Evolutionary conservation across 306 rosid genomes (phyloP).

Genomic region (Trifolium pratense): DNA sequence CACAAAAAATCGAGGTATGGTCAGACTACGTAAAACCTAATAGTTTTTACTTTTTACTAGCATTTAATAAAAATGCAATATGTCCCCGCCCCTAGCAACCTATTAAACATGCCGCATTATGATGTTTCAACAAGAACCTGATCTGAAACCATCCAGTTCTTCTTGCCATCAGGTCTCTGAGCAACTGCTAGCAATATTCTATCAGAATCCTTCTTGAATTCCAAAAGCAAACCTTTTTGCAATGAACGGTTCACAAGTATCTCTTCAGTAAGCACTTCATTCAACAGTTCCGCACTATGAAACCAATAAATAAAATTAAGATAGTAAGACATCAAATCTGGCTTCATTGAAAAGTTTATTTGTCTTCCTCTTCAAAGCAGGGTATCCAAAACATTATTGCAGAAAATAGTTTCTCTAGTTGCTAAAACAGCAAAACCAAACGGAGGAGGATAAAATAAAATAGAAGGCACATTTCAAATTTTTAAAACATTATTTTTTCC

Average conservation of each 20-base stretch:
- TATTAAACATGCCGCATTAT: constrained; percentile 80
- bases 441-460: not conserved
- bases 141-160: constrained; percentile 99
- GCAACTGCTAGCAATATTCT: constrained; percentile 82
- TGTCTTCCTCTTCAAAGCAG: constrained; percentile 22
- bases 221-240: constrained; percentile 79
- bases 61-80: constrained; percentile 46
- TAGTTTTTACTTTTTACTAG: not conserved
- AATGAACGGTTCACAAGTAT: constrained; percentile 64
- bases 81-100: constrained; percentile 85
- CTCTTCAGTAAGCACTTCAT: constrained; percentile 69
- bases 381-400: constrained; percentile 9
- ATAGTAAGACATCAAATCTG: constrained; percentile 20
- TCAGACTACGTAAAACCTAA: constrained; percentile 42
- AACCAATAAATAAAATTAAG: constrained; percentile 31
- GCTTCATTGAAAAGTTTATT: constrained; percentile 17
- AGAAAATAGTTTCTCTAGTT: not conserved
- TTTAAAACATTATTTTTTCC: not conserved
- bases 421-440: not conserved
- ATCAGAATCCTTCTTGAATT: constrained; percentile 92
- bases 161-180: constrained; percentile 95
- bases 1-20: constrained; percentile 41
- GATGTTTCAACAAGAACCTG: constrained; percentile 94
- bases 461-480: constrained; percentile 15
- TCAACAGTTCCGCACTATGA: constrained; percentile 58